phyloP scores from a whole-genome alignment of 257 asterid species.

The Solanum phureja region DNA sequence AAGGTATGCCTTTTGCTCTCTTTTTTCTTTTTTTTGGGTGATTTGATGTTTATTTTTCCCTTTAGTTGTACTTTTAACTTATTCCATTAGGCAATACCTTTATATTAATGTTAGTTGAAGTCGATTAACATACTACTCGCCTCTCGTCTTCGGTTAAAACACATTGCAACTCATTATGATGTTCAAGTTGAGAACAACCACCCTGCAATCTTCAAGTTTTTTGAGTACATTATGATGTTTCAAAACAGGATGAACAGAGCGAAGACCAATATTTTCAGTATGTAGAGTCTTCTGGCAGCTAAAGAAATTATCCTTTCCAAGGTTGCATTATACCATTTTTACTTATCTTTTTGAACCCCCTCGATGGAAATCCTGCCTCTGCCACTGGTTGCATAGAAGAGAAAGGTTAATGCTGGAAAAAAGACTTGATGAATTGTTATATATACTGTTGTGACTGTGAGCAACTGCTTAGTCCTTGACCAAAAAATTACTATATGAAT shows the following conservation, averaged over 20 bases:
- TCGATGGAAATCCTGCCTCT: neutral
- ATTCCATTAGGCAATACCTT: neutral
- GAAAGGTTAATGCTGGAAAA: neutral
- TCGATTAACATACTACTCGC: neutral
- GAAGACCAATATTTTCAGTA: neutral
- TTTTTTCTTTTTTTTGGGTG: neutral
- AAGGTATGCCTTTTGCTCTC: constrained; percentile 24
- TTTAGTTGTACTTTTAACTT: neutral
- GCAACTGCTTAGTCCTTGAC: neutral
- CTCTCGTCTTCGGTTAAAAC: neutral
- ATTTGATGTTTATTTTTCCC: neutral
- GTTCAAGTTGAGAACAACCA: neutral
- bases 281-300: neutral
- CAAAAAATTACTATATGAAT: neutral
- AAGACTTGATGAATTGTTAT: neutral
- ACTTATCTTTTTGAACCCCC: no score
- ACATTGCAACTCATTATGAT: neutral
- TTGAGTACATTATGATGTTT: neutral
- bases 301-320: neutral
- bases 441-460: neutral
- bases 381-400: neutral
- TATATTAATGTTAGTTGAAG: neutral
- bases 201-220: neutral
- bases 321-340: neutral
- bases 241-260: neutral